A percentile compares a stretch with the other conserved stretches of the same genome.
Evolutionary conservation across 2,329 filamentous ascomycete genomes (phyloP).

Genomic region (Cladosporium sp.): DNA sequence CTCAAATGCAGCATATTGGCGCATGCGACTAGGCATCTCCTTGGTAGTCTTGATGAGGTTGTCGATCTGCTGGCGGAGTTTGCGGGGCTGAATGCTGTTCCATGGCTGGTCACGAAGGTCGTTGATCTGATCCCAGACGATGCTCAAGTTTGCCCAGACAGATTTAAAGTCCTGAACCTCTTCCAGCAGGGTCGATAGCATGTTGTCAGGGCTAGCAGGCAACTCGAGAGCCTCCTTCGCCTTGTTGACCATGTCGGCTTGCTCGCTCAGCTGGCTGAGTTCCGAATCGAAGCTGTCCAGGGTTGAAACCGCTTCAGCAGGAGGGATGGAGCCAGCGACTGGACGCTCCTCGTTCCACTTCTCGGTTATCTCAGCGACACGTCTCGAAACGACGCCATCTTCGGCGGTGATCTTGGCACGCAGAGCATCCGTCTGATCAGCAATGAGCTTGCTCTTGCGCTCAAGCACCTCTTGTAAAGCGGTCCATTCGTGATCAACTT

Average conservation of each 20-base stretch:
- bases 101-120: conserved; percentile 89
- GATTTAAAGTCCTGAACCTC: conserved; percentile 99
- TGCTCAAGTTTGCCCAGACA: conserved; percentile 91
- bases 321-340: conserved; percentile 87
- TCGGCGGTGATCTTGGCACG: conserved; percentile 92
- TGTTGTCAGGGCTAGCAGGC: conserved; percentile 70
- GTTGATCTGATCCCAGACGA: conserved; percentile 94
- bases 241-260: conserved; percentile 89
- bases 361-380: conserved; percentile 75
- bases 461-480: conserved; percentile 86
- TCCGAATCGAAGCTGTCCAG: conserved; percentile 77
- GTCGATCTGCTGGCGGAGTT: conserved; percentile 84
- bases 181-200: conserved; percentile 80
- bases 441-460: conserved; percentile 89
- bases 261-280: conserved; percentile 77
- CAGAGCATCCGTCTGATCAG: conserved; percentile 92
- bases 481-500: conserved; percentile 94
- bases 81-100: conserved; percentile 92
- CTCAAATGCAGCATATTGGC: conserved; percentile 99
- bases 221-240: conserved; percentile 96
- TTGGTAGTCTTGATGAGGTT: conserved; percentile 95
- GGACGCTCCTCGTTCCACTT: conserved; percentile 98
- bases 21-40: conserved; percentile 98
- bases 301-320: conserved; percentile 79
- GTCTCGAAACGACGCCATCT: conserved; percentile 83